Base-by-base conservation (phyloP, 2,329 filamentous ascomycete genomes). In the Fusarium falciforme region DNA sequence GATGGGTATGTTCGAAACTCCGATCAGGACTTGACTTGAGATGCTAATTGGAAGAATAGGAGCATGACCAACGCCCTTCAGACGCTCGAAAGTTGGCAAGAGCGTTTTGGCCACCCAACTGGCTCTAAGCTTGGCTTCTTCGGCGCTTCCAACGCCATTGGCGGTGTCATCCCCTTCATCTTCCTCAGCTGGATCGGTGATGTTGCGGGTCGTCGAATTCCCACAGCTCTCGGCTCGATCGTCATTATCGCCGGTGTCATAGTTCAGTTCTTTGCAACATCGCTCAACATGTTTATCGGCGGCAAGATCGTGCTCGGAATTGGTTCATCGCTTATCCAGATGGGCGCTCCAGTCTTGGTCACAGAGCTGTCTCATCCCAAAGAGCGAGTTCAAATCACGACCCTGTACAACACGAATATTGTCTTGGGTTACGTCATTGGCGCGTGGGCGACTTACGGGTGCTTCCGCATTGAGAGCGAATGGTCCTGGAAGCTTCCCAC, bases 361-460 rank as follows among this genome's bases (percentile, higher is more conserved):
- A 84, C 84, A 4, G 84, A 86, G 64, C 76, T 86, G 58, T 83
- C 75, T 55, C 83, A 83, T 64, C 84, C 80, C 10, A 85, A 81
- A 72, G 84, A 76, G 14, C 74, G 75, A 31, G 75, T 72, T 5
- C 73, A 74, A 7, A 60, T 77, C 12, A 77, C 75, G 2, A 77
- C 75, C 0, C 47, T 77, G 3, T 77, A 77, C 36, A 77, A 77
- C 22, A 77, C 75, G 1, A 70, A 66, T 2, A 75, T 77, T 0
- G 72, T 75, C 1, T n/a, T 75, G 5, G 73, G 75, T 1, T 77
- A 75, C 22, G 73, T 77, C 0, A 68, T 77, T 5, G 75, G 72
- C 0, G 75, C 75, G 8, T 77, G 75, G 74, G 71, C 67, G 3
- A 82, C 74, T 12, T 76, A 79, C 25, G 66, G 78, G 9, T 77